phyloP scores from a whole-genome alignment of 2,329 filamentous ascomycete species.

The Pleochaeta shiraiana region DNA sequence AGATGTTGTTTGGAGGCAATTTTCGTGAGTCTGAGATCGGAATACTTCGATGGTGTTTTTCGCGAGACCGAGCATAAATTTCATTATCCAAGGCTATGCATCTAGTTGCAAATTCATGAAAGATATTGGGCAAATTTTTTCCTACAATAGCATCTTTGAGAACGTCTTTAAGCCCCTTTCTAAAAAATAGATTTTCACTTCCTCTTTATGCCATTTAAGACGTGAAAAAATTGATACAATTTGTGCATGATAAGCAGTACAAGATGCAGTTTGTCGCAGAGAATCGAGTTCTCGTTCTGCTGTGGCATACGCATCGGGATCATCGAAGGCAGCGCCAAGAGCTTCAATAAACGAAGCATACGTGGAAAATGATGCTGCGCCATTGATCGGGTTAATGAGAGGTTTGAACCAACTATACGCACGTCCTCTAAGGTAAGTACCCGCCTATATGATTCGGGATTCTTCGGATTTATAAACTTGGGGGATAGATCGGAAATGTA shows the following conservation, averaged over 20 bases:
- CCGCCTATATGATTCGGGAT: neutral
- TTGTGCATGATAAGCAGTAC: neutral
- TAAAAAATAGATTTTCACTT: neutral
- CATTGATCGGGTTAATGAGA: neutral
- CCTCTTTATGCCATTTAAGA: neutral
- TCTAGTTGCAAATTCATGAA: neutral
- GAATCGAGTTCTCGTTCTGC: neutral
- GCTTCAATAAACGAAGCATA: neutral
- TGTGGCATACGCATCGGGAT: neutral
- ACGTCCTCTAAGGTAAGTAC: neutral
- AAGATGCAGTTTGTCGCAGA: neutral
- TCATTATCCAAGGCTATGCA: neutral
- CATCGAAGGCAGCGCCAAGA: neutral
- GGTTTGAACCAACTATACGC: slow-evolving; percentile 1
- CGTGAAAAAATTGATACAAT: neutral
- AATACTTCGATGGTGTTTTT: neutral
- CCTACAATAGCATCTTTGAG: neutral
- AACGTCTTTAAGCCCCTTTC: neutral
- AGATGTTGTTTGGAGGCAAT: neutral
- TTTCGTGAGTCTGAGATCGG: neutral
- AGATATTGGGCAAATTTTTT: neutral
- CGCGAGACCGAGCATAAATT: neutral
- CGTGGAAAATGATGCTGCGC: neutral
- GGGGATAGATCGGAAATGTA: neutral
- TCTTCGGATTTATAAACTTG: neutral